Base-by-base conservation (phyloP, 345 rosid species). In the Litchi chinensis region DNA sequence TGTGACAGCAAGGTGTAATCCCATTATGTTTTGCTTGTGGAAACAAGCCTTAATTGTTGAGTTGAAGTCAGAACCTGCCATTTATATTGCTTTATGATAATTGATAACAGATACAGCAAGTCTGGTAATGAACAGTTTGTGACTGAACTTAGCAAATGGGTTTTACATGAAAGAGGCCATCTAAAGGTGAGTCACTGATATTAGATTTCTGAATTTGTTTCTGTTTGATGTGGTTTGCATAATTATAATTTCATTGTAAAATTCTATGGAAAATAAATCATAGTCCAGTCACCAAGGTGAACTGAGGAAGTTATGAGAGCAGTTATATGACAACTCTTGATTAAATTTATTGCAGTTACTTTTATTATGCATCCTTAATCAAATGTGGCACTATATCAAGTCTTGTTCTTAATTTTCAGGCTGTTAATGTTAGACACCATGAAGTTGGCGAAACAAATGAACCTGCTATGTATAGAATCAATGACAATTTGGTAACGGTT, bases 141-240 rank as follows among this genome's bases (percentile, higher is more conserved):
- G 80, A 88, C 91, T 76, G 97, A 89, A 83, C 82, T 92, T 79
- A 86, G 93, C 85, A 89, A 90, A 84, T 90, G 96, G 96, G 84
- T 89, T 76, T 89, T 89, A 84, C 93, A 90, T 80, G 96, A 90
- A 87, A 88, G 94, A 78, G 91, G 94, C 65, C 93, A 89, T 82
- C 77, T 92, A 52, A 88, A 89, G 96, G 94, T 86, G 79, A 81
- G 83, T 11, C 52, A 44, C 80, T 75, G 6, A 41, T 5, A 32
- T 28, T 52, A 7, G 44, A 18, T 28, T 28, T 21, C 43, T 8
- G 41, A 71, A 24, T 32, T 52, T 71, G 21, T 54, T 71, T 71
- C 43, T 52, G 16, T 54, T 50, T 52, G n/a, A 8, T 63, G 37
- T 63, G 67, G 0, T 63, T 13, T 63, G 67, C 67, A 22, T 24